Conservation (phyloP, 2,329 filamentous ascomycete species). For the Cylindrodendrum hubeiense region DNA sequence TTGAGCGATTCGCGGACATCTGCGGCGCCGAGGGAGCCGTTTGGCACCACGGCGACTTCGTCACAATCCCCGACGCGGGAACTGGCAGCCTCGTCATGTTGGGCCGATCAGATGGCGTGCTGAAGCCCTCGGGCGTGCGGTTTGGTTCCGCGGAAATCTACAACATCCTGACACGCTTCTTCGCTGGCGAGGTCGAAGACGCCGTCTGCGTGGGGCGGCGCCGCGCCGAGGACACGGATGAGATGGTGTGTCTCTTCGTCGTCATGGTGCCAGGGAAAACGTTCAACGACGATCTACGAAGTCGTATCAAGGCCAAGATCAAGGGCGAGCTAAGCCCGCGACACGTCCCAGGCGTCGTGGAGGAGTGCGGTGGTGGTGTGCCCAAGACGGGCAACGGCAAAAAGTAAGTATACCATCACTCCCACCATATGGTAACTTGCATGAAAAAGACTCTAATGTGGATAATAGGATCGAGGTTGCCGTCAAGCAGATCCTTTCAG, state of each 20-base stretch:
- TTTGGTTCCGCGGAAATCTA: conserved; percentile 98
- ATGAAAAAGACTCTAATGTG: conserved; percentile 27
- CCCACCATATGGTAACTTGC: neutral
- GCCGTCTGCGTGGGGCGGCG: conserved; percentile 88
- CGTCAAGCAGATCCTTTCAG: conserved; percentile 95
- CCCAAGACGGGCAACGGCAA: conserved; percentile 95
- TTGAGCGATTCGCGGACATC: conserved; percentile 78
- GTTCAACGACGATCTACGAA: conserved; percentile 72
- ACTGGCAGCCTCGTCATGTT: conserved; percentile 91
- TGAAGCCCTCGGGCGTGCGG: conserved; percentile 91
- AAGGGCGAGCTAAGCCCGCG: conserved; percentile 85
- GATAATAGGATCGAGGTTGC: conserved; percentile 83
- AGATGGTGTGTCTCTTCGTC: conserved; percentile 90
- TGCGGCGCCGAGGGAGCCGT: conserved; percentile 59
- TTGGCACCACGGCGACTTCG: conserved; percentile 97
- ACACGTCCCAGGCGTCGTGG: conserved; percentile 88
- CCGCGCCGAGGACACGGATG: conserved; percentile 78
- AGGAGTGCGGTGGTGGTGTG: conserved; percentile 83
- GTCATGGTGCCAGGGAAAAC: conserved; percentile 73
- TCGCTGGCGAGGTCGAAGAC: conserved; percentile 82
- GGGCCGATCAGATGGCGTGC: conserved; percentile 89
- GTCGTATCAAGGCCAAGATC: conserved; percentile 75
- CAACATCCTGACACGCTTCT: conserved; percentile 89
- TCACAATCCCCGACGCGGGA: conserved; percentile 72
- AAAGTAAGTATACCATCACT: conserved; percentile 71